Evolutionary conservation across 176 grass and related monocot species (phyloP).

Genomic region (Chloris gayana): DNA sequence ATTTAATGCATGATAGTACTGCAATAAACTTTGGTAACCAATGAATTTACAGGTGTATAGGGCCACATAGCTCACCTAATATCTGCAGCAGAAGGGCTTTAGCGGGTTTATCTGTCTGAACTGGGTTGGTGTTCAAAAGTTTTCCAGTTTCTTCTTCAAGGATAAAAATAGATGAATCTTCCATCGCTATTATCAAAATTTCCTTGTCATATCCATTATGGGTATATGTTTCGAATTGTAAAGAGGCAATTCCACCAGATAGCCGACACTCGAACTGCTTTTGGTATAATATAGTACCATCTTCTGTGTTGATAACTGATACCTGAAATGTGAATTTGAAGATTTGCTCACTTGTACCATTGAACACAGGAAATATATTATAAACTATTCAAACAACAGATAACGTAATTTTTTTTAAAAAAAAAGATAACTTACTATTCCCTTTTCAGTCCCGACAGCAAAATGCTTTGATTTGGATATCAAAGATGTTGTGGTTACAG

Average conservation of each 20-base stretch:
- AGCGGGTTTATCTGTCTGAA: slow-evolving; percentile 80
- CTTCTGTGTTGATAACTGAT: slow-evolving; percentile 74
- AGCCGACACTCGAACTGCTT: slow-evolving; percentile 81
- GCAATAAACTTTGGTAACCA: slow-evolving; percentile 15
- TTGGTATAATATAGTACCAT: slow-evolving; percentile 73
- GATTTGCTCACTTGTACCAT: neutral
- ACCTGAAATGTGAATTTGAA: slow-evolving; percentile 62
- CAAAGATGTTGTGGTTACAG: slow-evolving; percentile 52
- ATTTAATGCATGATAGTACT: neutral
- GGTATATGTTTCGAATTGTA: slow-evolving; percentile 79
- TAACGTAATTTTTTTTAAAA: slow-evolving; percentile 38
- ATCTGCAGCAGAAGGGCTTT: slow-evolving; percentile 78
- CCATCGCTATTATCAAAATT: slow-evolving; percentile 69
- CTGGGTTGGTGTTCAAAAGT: slow-evolving; percentile 60
- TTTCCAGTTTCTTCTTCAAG: slow-evolving; percentile 80
- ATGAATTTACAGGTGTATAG: slow-evolving; percentile 11
- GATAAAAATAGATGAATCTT: slow-evolving; percentile 83
- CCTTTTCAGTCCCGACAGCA: slow-evolving; percentile 87
- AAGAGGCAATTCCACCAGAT: slow-evolving; percentile 72
- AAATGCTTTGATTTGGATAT: slow-evolving; percentile 69
- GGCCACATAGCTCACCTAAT: slow-evolving; percentile 51
- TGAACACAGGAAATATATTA: neutral
- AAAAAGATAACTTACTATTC: slow-evolving; percentile 69
- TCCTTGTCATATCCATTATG: slow-evolving; percentile 74
- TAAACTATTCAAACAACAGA: neutral